Base-by-base conservation (phyloP, 1,284 basidiomycete genomes). In the Malassezia nana region DNA sequence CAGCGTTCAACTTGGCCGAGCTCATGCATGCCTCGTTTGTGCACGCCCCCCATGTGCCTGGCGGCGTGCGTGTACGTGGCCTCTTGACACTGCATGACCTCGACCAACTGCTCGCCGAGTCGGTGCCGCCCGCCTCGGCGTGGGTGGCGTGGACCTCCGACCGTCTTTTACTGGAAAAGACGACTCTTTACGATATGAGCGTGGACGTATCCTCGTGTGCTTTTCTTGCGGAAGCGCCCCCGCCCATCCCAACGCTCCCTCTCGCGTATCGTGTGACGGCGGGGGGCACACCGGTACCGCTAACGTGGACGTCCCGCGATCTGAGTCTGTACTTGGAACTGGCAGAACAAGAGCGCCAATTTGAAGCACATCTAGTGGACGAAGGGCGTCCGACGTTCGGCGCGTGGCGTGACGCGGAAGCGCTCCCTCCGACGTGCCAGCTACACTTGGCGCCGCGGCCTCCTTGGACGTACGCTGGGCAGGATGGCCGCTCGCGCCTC, bases 141-240 rank as follows among this genome's bases (percentile, higher is more conserved):
- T 56, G 54, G 54, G 33, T 56, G n/a, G 54, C 48, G 16, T 56
- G 54, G 54, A 56, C 54, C 2, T 32, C 48, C 1, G 54, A 56
- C 24, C 29, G 45, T 6, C n/a, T 56, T 20, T 28, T 46, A n/a
- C 39, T 43, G 18, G 54, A 56, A n/a, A 31, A 47, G 33, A 41
- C 24, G 16, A 38, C 26, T 20, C 16, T 45, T 4, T 50, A 33
- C 16, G 48, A 56, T 24, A 25, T 46, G 10, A 25, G 50, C 24
- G n/a, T 56, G 24, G 54, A 56, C 20, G 48, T 49, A 1, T 51
- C 54, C 12, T n/a, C 46, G 9, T 49, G 50, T 22, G 18, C 38
- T 7, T 45, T 46, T n/a, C 46, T 41, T 1, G 31, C 26, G 20
- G 26, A 16, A 9, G 16, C 33, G 2, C 20, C 25, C 16, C 28